Evolutionary conservation across 495 filamentous ascomycete species (phyloP).

Genomic region (Haplographium delicatum): DNA sequence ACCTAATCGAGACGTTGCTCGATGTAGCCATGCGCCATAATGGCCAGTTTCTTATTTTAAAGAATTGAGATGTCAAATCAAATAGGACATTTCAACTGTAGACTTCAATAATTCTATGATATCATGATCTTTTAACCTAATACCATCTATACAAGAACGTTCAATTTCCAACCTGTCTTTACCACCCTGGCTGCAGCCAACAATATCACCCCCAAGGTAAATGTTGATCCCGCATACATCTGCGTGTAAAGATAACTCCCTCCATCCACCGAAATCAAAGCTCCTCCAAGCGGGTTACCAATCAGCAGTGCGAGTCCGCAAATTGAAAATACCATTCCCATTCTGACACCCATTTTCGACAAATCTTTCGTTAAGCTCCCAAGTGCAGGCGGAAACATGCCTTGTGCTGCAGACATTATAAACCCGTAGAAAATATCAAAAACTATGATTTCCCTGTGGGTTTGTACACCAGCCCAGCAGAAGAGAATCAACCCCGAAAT

Average conservation of each 20-base stretch:
- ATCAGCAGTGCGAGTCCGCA: slow-evolving; percentile 65
- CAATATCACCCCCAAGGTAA: slow-evolving; percentile 25
- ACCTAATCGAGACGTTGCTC: too few species aligned
- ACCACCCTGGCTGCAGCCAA: slow-evolving; percentile 5
- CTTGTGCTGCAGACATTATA: slow-evolving; percentile 60
- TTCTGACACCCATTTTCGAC: slow-evolving; percentile 61
- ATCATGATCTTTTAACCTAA: too few species aligned
- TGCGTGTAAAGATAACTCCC: slow-evolving; percentile 55
- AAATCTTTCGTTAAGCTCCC: slow-evolving; percentile 57
- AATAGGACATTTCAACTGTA: too few species aligned
- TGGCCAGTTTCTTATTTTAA: too few species aligned
- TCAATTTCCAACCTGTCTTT: slow-evolving; percentile 4
- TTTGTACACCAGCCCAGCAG: slow-evolving; percentile 53
- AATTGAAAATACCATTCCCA: slow-evolving; percentile 71
- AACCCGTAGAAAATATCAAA: slow-evolving; percentile 59
- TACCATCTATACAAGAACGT: background rate
- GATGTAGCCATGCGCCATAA: too few species aligned
- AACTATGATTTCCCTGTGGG: slow-evolving; percentile 41
- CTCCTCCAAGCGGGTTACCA: slow-evolving; percentile 69
- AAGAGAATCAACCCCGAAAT: slow-evolving; percentile 48
- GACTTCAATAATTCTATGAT: too few species aligned
- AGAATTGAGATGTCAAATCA: too few species aligned
- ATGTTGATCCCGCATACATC: slow-evolving; percentile 44
- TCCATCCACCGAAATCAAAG: slow-evolving; percentile 41
- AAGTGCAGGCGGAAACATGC: slow-evolving; percentile 55